phyloP scores from a whole-genome alignment of 805 yeast genomes.

The Yarrowia bubula region DNA sequence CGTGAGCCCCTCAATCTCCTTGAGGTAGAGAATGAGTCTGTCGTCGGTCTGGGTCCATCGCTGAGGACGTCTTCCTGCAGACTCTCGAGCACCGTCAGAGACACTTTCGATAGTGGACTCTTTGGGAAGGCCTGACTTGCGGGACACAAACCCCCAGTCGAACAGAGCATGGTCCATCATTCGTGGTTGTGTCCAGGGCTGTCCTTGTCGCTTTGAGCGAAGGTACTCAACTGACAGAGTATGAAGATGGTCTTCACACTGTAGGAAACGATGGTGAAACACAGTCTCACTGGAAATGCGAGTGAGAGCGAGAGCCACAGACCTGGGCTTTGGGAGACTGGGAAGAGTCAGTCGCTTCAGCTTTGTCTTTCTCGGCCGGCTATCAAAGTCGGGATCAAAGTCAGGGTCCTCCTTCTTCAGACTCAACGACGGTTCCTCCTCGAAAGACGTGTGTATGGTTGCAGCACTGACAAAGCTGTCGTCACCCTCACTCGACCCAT shows the following conservation, averaged over 20 bases:
- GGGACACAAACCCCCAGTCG: constrained; percentile 9
- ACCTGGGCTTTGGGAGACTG: background rate
- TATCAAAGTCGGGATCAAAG: background rate
- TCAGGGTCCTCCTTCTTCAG: background rate
- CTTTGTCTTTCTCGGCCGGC: background rate
- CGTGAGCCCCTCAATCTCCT: constrained; percentile 42
- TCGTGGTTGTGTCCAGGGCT: background rate
- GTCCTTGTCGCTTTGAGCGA: background rate
- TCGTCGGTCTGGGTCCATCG: constrained; percentile 32
- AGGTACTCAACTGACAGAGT: background rate
- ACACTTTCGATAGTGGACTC: background rate
- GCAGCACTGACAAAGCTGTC: background rate
- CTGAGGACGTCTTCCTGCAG: background rate
- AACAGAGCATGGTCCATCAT: background rate
- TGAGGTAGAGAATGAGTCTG: constrained; percentile 30
- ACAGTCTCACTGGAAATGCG: background rate
- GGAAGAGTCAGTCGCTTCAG: background rate
- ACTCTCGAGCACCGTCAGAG: background rate
- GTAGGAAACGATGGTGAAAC: background rate
- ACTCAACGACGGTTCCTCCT: background rate
- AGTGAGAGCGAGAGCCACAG: background rate
- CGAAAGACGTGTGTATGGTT: background rate
- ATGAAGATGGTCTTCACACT: background rate
- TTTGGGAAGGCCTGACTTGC: background rate
- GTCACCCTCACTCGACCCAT: background rate